A percentile compares a stretch with the other conserved stretches of the same genome.
phyloP scores from a whole-genome alignment of 2,329 filamentous ascomycete genomes.

The Alternaria infectoria region DNA sequence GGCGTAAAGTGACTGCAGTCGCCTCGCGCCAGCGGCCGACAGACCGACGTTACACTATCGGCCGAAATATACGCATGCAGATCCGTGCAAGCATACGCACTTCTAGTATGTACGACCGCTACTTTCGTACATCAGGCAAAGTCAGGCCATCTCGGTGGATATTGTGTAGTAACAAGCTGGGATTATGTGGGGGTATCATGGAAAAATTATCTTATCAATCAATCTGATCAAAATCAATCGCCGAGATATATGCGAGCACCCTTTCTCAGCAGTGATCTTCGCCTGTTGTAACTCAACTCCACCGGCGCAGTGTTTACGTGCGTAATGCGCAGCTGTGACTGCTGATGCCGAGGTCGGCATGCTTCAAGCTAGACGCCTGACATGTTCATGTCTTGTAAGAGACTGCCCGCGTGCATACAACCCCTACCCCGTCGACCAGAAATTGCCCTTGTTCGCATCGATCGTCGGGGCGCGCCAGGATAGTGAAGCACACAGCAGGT shows the following conservation, averaged over 20 bases:
- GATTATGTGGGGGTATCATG: background rate
- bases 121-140: background rate
- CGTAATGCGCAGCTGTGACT: background rate
- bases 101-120: background rate
- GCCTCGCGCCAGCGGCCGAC: slow-evolving; percentile 1
- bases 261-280: background rate
- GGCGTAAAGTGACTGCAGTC: background rate
- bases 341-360: background rate
- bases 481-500: background rate
- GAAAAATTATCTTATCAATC: background rate
- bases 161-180: background rate
- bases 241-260: background rate
- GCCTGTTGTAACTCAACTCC: too few relatives aligned
- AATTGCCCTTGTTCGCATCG: background rate
- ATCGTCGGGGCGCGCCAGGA: background rate
- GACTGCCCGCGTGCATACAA: background rate
- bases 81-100: background rate
- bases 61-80: background rate
- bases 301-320: too few relatives aligned
- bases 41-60: background rate
- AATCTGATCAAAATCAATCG: background rate
- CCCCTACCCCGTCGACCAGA: background rate
- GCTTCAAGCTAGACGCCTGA: background rate
- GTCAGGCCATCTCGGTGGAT: background rate
- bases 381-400: background rate